These are phyloP conservation scores for Picochlorum costavermella DNA, from an alignment of 139 green algal species.

Conservation along the genomic window DNA sequence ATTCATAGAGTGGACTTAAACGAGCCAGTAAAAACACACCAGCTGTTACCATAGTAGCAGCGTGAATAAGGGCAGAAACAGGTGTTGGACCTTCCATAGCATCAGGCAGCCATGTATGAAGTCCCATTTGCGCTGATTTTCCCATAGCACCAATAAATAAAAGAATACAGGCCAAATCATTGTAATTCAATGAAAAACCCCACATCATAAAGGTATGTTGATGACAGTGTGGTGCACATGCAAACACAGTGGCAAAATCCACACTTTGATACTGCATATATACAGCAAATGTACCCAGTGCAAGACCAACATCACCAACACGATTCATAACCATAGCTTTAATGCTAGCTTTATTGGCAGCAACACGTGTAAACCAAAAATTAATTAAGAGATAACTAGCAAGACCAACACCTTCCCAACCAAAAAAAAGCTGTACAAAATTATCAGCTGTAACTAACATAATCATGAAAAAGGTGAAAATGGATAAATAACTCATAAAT, in stretches of 20 bases:
- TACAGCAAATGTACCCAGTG: conserved; percentile 44
- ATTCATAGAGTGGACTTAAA: conserved; percentile 55
- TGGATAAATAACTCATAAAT: conserved; percentile 50
- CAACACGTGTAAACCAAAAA: conserved; percentile 60
- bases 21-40: conserved; percentile 59
- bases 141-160: conserved; percentile 54
- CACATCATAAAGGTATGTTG: conserved; percentile 30
- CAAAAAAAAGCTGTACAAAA: conserved; percentile 57
- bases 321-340: conserved; percentile 58
- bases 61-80: conserved; percentile 61
- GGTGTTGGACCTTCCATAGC: conserved; percentile 65
- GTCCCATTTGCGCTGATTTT: conserved; percentile 60
- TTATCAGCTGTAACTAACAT: conserved; percentile 48
- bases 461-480: conserved; percentile 58
- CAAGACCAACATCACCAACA: conserved; percentile 50
- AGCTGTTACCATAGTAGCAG: conserved; percentile 62
- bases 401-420: conserved; percentile 61
- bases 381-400: conserved; percentile 62
- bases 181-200: conserved; percentile 27
- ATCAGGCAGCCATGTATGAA: conserved; percentile 64
- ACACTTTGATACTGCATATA: conserved; percentile 38
- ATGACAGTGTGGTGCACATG: conserved; percentile 19
- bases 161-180: conserved; percentile 39
- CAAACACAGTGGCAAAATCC: conserved; percentile 40
- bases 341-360: conserved; percentile 48